Conservation (phyloP, 148 eudicot species). For the Cornus suecica region DNA sequence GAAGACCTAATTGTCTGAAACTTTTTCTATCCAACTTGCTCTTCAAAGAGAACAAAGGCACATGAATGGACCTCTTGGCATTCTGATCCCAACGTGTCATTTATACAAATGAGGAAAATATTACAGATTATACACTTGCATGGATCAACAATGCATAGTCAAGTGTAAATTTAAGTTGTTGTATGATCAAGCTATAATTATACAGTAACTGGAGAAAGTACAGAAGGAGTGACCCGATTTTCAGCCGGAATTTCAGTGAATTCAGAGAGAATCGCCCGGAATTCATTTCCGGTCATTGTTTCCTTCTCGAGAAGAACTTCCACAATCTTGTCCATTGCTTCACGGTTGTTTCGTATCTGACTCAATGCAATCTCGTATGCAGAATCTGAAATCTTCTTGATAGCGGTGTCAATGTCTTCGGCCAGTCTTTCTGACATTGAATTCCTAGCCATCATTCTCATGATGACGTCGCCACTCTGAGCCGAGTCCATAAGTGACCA, state of each 20-base stretch:
- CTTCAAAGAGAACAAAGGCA: background rate
- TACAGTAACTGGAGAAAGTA: slow-evolving; percentile 58
- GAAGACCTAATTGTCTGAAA: background rate
- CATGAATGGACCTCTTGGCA: background rate
- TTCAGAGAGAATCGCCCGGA: slow-evolving; percentile 88
- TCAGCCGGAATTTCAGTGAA: slow-evolving; percentile 82
- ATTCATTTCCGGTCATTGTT: slow-evolving; percentile 90
- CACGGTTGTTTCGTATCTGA: slow-evolving; percentile 87
- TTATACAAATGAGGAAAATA: background rate
- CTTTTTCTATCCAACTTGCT: background rate
- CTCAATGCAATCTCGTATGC: slow-evolving; percentile 84
- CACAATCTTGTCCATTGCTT: slow-evolving; percentile 94
- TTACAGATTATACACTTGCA: background rate
- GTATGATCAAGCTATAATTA: slow-evolving; percentile 24
- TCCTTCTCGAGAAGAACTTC: slow-evolving; percentile 93
- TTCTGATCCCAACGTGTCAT: background rate
- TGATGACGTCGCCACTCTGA: slow-evolving; percentile 80
- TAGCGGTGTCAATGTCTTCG: slow-evolving; percentile 86
- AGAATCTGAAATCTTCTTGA: slow-evolving; percentile 73
- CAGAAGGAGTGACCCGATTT: slow-evolving; percentile 57
- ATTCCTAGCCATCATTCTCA: slow-evolving; percentile 99
- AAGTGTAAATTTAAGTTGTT: slow-evolving; percentile 6
- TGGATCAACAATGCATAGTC: background rate
- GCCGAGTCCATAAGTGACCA: slow-evolving; percentile 96
- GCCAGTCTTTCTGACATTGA: slow-evolving; percentile 98